These are phyloP conservation scores for Fraxinus americana DNA, from an alignment of 257 asterid genomes.

Conservation along the genomic window DNA sequence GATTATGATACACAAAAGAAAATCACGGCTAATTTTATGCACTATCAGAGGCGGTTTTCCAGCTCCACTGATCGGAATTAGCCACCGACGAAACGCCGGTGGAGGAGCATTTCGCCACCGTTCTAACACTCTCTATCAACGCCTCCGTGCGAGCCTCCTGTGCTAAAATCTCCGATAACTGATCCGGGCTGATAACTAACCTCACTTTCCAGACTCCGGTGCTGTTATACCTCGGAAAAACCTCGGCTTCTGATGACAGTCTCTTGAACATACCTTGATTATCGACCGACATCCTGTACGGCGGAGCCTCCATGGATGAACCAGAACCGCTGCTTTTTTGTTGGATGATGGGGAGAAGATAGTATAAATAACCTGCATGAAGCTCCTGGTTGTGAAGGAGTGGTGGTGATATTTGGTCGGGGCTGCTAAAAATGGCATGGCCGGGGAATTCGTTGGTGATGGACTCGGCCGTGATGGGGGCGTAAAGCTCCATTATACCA, in stretches of 20 bases:
- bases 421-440: slow-evolving; percentile 41
- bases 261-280: slow-evolving; percentile 25
- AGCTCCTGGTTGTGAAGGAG: slow-evolving; percentile 44
- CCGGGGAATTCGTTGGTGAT: slow-evolving; percentile 62
- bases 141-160: slow-evolving; percentile 61
- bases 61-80: slow-evolving; percentile 41
- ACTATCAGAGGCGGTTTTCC: background rate
- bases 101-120: slow-evolving; percentile 52
- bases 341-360: slow-evolving; percentile 46
- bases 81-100: slow-evolving; percentile 24
- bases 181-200: slow-evolving; percentile 52
- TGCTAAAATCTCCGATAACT: slow-evolving; percentile 54
- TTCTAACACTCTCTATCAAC: slow-evolving; percentile 55
- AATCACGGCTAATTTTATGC: background rate
- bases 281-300: slow-evolving; percentile 47
- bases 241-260: slow-evolving; percentile 30
- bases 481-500: slow-evolving; percentile 55
- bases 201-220: slow-evolving; percentile 60
- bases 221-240: slow-evolving; percentile 36
- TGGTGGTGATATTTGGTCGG: slow-evolving; percentile 38
- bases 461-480: slow-evolving; percentile 55
- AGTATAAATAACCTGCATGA: slow-evolving; percentile 40
- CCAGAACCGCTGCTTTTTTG: background rate
- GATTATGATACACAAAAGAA: background rate
- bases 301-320: background rate